phyloP scores from a whole-genome alignment of 352 stramenopile genomes.

The Saprolegnia parasitica region DNA sequence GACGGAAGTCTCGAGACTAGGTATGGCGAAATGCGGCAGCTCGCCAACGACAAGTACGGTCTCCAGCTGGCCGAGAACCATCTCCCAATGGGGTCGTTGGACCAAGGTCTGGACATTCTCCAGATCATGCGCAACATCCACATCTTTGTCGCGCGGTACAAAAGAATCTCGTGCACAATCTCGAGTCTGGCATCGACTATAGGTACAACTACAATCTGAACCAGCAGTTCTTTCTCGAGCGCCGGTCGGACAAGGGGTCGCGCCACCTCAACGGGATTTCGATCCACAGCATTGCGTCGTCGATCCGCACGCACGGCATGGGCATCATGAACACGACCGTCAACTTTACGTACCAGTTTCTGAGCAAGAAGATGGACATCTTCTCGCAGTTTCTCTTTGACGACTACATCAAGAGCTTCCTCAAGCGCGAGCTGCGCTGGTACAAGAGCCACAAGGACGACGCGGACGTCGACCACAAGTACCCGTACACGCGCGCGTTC shows the following conservation, averaged over 20 bases:
- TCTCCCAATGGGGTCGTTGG: constrained; percentile 89
- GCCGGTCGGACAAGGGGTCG: constrained; percentile 84
- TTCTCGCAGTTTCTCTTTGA: constrained; percentile 92
- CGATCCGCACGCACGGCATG: constrained; percentile 92
- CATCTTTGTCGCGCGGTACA: constrained; percentile 85
- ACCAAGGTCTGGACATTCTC: constrained; percentile 90
- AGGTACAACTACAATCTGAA: constrained; percentile 93
- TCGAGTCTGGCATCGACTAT: background rate
- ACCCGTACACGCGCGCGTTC: constrained; percentile 88
- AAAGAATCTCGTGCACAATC: constrained; percentile 33
- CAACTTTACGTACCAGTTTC: constrained; percentile 94
- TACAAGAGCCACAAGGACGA: constrained; percentile 90
- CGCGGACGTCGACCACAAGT: constrained; percentile 88
- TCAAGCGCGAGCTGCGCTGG: constrained; percentile 91
- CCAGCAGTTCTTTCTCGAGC: constrained; percentile 93
- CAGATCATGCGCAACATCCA: constrained; percentile 96
- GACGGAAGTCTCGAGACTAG: background rate
- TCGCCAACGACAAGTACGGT: constrained; percentile 91
- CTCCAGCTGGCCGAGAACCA: constrained; percentile 88
- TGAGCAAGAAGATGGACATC: constrained; percentile 89
- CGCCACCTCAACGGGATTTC: constrained; percentile 92
- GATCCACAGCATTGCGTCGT: constrained; percentile 87
- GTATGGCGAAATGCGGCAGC: constrained; percentile 88
- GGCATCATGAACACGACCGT: constrained; percentile 94
- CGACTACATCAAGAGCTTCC: constrained; percentile 92